Percentiles rank a stretch among this genome's conserved stretches.
phyloP scores from a whole-genome alignment of 169 alveolate species.

The Eimeria maxima region DNA sequence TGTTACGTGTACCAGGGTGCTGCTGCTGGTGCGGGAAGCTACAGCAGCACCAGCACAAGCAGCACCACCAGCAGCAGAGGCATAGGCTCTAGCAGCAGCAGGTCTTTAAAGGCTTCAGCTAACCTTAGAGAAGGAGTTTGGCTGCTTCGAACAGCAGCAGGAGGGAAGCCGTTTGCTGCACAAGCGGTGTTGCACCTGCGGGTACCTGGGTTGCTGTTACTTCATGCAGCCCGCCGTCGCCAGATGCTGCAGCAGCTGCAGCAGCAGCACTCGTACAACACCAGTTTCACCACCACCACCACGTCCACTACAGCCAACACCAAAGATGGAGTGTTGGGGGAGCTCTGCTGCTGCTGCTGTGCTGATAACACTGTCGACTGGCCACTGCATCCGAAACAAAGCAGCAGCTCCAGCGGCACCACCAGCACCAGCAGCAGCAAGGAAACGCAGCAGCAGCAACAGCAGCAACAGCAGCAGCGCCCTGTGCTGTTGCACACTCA shows the following conservation, averaged over 20 bases:
- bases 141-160: constrained; percentile 50
- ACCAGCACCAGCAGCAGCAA: constrained; percentile 12
- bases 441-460: neutral
- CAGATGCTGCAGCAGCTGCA: constrained; percentile 30
- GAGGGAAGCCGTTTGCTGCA: constrained; percentile 29
- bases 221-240: constrained; percentile 55
- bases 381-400: neutral
- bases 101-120: neutral
- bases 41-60: constrained; percentile 46
- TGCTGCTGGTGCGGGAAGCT: constrained; percentile 22
- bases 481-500: neutral
- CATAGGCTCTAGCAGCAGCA: constrained; percentile 34
- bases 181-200: constrained; percentile 68
- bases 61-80: constrained; percentile 46
- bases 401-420: neutral
- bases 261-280: neutral
- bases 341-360: constrained; percentile 56
- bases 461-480: constrained; percentile 12
- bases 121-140: constrained; percentile 47
- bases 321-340: neutral
- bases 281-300: no score
- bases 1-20: constrained; percentile 43
- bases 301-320: neutral
- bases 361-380: no score
- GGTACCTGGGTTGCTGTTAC: constrained; percentile 22